phyloP scores from a whole-genome alignment of 148 eudicot species.

The Oxyria digyna region DNA sequence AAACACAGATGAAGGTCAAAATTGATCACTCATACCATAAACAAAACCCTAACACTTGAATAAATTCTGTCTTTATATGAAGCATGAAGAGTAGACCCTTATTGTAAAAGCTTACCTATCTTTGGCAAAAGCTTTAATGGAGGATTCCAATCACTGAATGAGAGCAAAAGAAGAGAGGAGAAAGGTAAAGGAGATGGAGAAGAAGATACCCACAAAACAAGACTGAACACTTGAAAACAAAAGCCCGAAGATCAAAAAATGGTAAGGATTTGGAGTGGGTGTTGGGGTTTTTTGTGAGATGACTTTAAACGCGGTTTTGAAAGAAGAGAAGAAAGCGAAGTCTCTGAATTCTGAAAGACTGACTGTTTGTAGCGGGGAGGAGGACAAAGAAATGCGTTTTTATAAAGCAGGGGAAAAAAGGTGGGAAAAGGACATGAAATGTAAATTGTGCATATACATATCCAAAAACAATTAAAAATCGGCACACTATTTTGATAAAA shows the following conservation, averaged over 20 bases:
- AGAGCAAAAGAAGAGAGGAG: neutral
- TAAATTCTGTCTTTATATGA: neutral
- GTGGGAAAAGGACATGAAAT: neutral
- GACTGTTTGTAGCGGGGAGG: neutral
- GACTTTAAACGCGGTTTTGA: neutral
- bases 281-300: neutral
- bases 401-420: neutral
- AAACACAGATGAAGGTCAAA: neutral
- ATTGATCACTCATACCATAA: neutral
- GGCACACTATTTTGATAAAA: neutral
- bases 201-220: neutral
- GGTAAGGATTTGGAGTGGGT: neutral
- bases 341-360: neutral
- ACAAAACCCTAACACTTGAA: neutral
- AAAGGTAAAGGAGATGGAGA: neutral
- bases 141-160: neutral
- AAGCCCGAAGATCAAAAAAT: neutral
- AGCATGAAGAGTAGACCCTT: neutral
- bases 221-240: neutral
- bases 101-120: neutral
- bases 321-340: neutral
- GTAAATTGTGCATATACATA: neutral
- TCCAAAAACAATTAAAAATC: no score
- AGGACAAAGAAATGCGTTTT: neutral
- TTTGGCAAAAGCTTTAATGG: neutral